Percentiles rank a stretch among this genome's conserved stretches.
phyloP scores from a whole-genome alignment of 139 green algal genomes.

The Picochlorum sp. region DNA sequence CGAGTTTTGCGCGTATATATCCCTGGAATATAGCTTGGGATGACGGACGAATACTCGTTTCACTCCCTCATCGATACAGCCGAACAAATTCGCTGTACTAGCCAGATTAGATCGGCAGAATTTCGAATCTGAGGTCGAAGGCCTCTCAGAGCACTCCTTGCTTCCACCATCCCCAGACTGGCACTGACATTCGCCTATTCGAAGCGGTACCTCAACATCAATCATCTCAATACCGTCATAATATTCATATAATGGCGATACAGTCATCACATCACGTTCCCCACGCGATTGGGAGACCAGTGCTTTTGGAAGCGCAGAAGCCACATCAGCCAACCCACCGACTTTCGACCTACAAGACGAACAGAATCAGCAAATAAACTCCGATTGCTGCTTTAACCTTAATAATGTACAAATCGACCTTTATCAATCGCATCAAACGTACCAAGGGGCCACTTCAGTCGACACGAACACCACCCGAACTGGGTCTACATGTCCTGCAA shows the following conservation, averaged over 20 bases:
- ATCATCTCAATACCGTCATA: conserved; percentile 46
- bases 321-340: conserved; percentile 72
- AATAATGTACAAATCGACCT: too few relatives aligned
- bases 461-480: conserved; percentile 68
- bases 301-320: conserved; percentile 46
- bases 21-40: conserved; percentile 34
- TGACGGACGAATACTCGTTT: conserved; percentile 76
- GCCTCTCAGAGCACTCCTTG: too few relatives aligned
- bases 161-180: too few relatives aligned
- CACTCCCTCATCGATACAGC: conserved; percentile 35
- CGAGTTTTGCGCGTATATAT: conserved; percentile 16
- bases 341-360: conserved; percentile 38
- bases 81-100: conserved; percentile 21
- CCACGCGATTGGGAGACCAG: conserved; percentile 18
- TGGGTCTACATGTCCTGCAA: background rate
- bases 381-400: too few relatives aligned
- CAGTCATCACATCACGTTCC: conserved; percentile 59
- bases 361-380: background rate
- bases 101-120: too few relatives aligned
- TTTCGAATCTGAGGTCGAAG: too few relatives aligned
- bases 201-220: conserved; percentile 37
- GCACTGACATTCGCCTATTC: too few relatives aligned
- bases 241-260: conserved; percentile 52
- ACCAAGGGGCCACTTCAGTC: conserved; percentile 69
- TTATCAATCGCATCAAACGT: background rate